Evolutionary conservation across 1,284 basidiomycete genomes (phyloP), one percentile per base, ranked within the genome.

Genomic region (Fistulinella cinereoalba): DNA sequence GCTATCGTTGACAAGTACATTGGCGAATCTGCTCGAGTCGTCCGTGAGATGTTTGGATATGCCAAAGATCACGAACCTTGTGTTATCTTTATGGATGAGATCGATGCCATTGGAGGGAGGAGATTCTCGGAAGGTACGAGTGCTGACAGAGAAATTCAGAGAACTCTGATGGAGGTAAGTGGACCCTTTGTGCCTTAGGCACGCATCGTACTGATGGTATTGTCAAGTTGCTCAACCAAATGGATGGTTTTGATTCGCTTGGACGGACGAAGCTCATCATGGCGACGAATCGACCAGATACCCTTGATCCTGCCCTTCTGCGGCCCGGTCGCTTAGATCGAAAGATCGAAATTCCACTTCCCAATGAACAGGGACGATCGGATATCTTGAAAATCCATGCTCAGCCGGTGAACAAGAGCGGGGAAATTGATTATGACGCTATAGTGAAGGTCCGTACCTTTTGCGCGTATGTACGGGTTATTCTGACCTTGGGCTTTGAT

Each of bases 1-100:
- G 97, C 96, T 18, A 98, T 99, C 57, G 97, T 99, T 47, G 96
- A 99, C 79, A 99, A 99, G 72, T 99, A 99, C 69, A 99, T 99
- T 50, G 97, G 97, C 58, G 97, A 99, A 74, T 92, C 88, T 50
- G 96, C 96, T 12, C 81, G 96, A 47, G 82, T 98, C 6, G 87
- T 99, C 21, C 81, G 92, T 54, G 95, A 99, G 68, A 98, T 99
- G 96, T 99, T 99, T 64, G 94, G 90, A 12, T 99, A 98, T 67
- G 96, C 96, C 9, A 81, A 79, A 56, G 96, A 98, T 65, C 94
- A 99, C 65, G 96, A 98, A 68, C 97, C 97, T 37, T 97, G 96
- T 67, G 96, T 99, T 61, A 99, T 99, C 65, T 99, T 99, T 73
- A 98, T 99, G 87, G 97, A 99, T 69, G 97, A 99, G 73, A 97